Evolutionary conservation across 1,284 basidiomycete genomes (phyloP), one percentile per base, ranked within the genome.

Genomic region (Melampsora americana): DNA sequence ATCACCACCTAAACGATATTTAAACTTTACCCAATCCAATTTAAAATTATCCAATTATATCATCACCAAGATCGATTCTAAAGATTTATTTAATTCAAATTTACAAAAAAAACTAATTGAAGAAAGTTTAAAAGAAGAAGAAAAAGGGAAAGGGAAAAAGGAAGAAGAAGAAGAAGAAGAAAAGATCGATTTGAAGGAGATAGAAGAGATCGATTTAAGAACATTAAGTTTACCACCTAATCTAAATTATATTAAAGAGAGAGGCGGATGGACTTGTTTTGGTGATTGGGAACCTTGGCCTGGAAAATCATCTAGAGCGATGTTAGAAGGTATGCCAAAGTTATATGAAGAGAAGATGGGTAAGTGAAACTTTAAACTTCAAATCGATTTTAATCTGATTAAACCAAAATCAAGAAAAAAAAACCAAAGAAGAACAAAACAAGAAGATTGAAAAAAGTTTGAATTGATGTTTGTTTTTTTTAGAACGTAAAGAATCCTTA

Each of bases 251-350:
- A 59, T 73, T 32, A 44, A 46, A 5, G 16, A 56, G 2, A 65
- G 50, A 9, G 26, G 32, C 0, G 62, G 62, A 2, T 73, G 61
- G 61, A 39, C 46, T n/a, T 35, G 44, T 9, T 73, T 73, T 39
- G 70, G 62, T 14, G 70, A 73, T 42, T 39, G n/a, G 16, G 46
- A 73, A 28, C 44, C 62, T 11, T 73, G 70, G 70, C 70, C 70
- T 5, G 61, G n/a, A 0, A 23, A 5, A 32, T 5, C 18, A 1
- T 14, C 23, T 9, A 39, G 14, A 16, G 30, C 23, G 1, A 66
- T 23, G 7, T 50, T 73, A n/a, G 46, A 65, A 20, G 70, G 70
- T 11, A 73, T 73, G 70, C 70, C 70, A 9, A 73, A 73, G 32
- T 46, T 73, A 6, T 73, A 73, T 50, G 44, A 66, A 20, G 39